phyloP scores from a whole-genome alignment of 2,329 filamentous ascomycete genomes.

The Apiospora phragmitis region DNA sequence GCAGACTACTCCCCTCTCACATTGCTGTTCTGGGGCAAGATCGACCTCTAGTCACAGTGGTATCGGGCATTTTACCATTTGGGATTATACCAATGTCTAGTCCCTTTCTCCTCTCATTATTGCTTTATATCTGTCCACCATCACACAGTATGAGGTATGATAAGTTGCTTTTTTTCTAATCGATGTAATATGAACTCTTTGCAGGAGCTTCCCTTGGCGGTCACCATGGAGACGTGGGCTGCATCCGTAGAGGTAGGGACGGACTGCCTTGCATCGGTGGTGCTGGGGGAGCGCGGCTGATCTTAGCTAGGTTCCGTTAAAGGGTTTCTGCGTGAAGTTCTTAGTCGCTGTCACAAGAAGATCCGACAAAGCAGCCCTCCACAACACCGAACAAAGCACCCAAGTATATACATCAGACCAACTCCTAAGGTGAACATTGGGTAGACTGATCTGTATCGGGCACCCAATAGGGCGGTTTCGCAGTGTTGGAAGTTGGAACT shows the following conservation, averaged over 20 bases:
- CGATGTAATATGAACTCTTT: neutral
- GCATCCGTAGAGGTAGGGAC: neutral
- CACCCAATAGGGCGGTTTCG: neutral
- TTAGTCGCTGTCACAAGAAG: constrained; percentile 1
- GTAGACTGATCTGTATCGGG: neutral
- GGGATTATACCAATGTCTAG: neutral
- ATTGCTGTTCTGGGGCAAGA: neutral
- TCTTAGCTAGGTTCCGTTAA: constrained; percentile 8
- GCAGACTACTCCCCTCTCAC: neutral
- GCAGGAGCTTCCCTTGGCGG: neutral
- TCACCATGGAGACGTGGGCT: constrained; percentile 6
- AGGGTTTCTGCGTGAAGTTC: neutral
- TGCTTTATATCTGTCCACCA: neutral
- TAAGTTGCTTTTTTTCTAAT: neutral
- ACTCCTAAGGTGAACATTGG: neutral
- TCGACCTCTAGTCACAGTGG: neutral
- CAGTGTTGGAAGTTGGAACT: neutral
- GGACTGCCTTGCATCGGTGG: constrained; percentile 2
- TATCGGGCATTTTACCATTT: neutral
- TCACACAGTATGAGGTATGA: neutral
- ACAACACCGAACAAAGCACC: neutral
- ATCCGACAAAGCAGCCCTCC: neutral
- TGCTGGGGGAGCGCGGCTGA: neutral
- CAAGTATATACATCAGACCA: neutral
- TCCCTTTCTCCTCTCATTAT: neutral